phyloP scores from a whole-genome alignment of 768 basidiomycete genomes.

The Mycena rebaudengoi region DNA sequence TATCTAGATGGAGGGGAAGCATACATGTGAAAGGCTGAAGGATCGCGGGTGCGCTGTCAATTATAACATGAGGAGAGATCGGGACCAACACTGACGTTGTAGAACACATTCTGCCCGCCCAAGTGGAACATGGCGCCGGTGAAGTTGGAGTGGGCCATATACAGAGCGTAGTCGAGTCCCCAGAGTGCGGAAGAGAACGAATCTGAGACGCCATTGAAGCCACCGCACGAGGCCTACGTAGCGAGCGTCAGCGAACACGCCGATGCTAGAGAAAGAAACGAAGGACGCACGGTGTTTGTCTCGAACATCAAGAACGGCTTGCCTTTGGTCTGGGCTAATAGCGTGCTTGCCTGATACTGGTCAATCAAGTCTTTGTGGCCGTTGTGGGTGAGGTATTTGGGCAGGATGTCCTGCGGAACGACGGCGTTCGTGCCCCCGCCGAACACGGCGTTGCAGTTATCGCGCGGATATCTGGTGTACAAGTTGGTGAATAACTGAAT shows the following conservation, averaged over 20 bases:
- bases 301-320: slow-evolving; percentile 62
- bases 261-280: no score
- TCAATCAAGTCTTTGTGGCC: slow-evolving; percentile 41
- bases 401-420: slow-evolving; percentile 49
- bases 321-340: slow-evolving; percentile 37
- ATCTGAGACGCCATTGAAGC: slow-evolving; percentile 61
- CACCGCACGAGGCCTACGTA: slow-evolving; percentile 62
- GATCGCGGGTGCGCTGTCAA: no score
- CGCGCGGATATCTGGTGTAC: slow-evolving; percentile 35
- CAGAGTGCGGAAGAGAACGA: slow-evolving; percentile 60
- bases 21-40: no score
- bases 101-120: slow-evolving; percentile 57
- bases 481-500: not conserved
- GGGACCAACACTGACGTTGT: slow-evolving; percentile 47
- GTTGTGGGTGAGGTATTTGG: slow-evolving; percentile 54
- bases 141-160: slow-evolving; percentile 51
- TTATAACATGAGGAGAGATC: no score
- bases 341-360: slow-evolving; percentile 46
- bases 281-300: slow-evolving; percentile 32
- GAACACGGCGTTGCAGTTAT: slow-evolving; percentile 42
- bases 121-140: slow-evolving; percentile 45
- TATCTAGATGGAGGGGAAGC: no score
- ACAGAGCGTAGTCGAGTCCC: slow-evolving; percentile 58
- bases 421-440: slow-evolving; percentile 24
- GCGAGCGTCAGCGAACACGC: not conserved